Conservation (phyloP, 306 rosid genomes). For the Styphnolobium japonicum region DNA sequence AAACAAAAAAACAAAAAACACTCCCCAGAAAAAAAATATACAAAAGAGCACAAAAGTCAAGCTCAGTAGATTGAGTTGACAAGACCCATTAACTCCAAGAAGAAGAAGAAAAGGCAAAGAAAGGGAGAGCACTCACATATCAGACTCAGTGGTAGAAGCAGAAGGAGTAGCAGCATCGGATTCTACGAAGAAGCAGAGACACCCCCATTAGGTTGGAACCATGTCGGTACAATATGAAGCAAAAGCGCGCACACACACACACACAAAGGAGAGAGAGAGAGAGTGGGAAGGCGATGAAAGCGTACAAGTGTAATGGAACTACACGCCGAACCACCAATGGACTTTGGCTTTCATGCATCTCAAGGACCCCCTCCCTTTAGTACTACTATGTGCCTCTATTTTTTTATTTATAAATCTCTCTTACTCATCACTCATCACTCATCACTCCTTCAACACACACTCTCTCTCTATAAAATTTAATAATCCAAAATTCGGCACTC, state of each 20-base stretch:
- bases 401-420: not conserved
- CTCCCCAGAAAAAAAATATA: not conserved
- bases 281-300: not conserved
- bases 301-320: conserved; percentile 1
- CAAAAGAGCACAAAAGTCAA: conserved; percentile 5
- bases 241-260: not conserved
- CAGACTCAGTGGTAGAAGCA: conserved; percentile 25
- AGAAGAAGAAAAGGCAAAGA: not conserved
- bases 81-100: conserved; percentile 6
- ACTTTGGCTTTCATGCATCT: not conserved
- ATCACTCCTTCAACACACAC: no score
- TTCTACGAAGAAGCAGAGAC: conserved; percentile 28
- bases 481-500: not conserved
- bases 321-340: conserved; percentile 17
- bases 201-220: conserved; percentile 50
- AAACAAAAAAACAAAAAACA: not conserved
- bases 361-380: not conserved
- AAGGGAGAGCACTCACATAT: conserved; percentile 9
- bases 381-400: not conserved
- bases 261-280: not conserved
- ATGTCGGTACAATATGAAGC: conserved; percentile 40
- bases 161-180: conserved; percentile 28
- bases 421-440: not conserved
- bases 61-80: conserved; percentile 13
- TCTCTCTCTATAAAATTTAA: not conserved